phyloP scores from a whole-genome alignment of 495 filamentous ascomycete genomes.

The Penicillium ochrochloron region DNA sequence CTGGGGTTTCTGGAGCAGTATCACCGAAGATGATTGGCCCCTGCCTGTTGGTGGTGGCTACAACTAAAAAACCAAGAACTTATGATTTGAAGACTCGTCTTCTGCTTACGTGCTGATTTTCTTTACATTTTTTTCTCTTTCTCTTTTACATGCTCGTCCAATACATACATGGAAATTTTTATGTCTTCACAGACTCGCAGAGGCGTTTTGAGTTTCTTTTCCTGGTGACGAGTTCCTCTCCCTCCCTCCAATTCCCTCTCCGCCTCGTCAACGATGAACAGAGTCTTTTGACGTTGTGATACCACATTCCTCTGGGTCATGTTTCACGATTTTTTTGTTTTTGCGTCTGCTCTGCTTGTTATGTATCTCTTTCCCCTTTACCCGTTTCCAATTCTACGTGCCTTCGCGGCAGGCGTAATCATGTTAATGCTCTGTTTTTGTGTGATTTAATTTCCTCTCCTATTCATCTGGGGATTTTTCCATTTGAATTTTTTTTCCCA shows the following conservation, averaged over 20 bases:
- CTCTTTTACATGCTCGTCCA: slow-evolving; percentile 15
- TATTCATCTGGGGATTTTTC: neutral
- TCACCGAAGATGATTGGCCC: slow-evolving; percentile 99
- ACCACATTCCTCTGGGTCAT: slow-evolving; percentile 37
- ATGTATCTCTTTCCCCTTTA: neutral
- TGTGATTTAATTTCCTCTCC: neutral
- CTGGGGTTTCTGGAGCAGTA: slow-evolving; percentile 98
- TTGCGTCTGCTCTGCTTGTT: slow-evolving; percentile 12
- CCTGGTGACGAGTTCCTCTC: slow-evolving; percentile 20
- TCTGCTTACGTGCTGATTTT: slow-evolving; percentile 16
- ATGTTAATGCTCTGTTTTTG: neutral
- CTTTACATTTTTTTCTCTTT: slow-evolving; percentile 4
- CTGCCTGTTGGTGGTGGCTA: slow-evolving; percentile 59
- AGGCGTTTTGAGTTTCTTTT: slow-evolving; percentile 19
- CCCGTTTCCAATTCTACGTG: slow-evolving; percentile 12
- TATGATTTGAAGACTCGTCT: slow-evolving; percentile 8
- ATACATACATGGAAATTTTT: slow-evolving; percentile 26
- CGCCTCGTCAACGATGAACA: slow-evolving; percentile 21
- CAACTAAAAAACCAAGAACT: slow-evolving; percentile 37
- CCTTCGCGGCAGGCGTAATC: slow-evolving; percentile 15
- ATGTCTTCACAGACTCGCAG: slow-evolving; percentile 13
- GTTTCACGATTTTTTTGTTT: slow-evolving; percentile 36
- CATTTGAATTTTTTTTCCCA: neutral
- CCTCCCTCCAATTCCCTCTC: neutral
- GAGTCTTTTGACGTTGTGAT: slow-evolving; percentile 35